Evolutionary conservation across 192 early-diverging fungal species (phyloP).

Genomic region (Coemansia sp.): DNA sequence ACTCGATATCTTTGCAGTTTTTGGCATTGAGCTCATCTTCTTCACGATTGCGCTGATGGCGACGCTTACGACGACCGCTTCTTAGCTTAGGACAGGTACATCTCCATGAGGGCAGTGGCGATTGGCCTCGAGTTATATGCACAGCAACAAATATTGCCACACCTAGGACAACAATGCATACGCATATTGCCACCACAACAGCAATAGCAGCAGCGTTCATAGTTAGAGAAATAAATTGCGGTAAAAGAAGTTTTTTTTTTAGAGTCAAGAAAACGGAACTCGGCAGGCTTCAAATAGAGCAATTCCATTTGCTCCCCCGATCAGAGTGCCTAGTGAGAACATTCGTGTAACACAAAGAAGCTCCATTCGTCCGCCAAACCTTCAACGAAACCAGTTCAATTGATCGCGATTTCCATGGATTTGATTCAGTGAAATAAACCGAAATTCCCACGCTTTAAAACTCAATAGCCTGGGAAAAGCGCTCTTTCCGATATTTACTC

Average conservation of each 20-base stretch:
- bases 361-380: too few relatives aligned
- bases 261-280: not conserved
- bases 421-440: too few relatives aligned
- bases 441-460: too few relatives aligned
- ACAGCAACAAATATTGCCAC: conserved; percentile 14
- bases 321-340: too few relatives aligned
- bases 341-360: too few relatives aligned
- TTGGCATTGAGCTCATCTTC: conserved; percentile 5
- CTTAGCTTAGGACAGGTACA: not conserved
- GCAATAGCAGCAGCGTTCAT: conserved; percentile 25
- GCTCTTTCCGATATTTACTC: too few relatives aligned
- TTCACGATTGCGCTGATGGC: conserved; percentile 4
- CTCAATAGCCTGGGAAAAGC: too few relatives aligned
- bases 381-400: too few relatives aligned
- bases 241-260: too few relatives aligned
- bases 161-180: conserved; percentile 13
- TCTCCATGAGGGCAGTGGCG: conserved; percentile 7
- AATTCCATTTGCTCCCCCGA: too few relatives aligned
- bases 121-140: conserved; percentile 5
- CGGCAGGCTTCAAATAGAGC: too few relatives aligned
- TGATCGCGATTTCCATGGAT: too few relatives aligned
- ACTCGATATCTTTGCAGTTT: conserved; percentile 22
- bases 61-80: not conserved
- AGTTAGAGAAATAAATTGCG: not conserved
- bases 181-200: conserved; percentile 26